These are phyloP conservation scores for Cystobasidium slooffiae DNA, from an alignment of 1,284 basidiomycete species.

Conservation along the genomic window DNA sequence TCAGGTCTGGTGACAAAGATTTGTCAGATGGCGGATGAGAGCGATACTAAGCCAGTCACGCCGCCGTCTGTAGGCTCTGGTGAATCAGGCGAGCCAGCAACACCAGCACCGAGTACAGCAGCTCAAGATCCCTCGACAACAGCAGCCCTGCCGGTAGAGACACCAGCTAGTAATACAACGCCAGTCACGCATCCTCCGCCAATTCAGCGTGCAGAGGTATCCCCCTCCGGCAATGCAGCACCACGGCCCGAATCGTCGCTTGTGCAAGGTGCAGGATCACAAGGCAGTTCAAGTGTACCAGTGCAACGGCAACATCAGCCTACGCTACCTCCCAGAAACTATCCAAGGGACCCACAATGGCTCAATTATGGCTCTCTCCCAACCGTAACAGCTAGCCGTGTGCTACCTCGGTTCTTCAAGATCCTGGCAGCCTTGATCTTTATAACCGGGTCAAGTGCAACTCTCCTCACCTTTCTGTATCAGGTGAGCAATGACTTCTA, in stretches of 20 bases:
- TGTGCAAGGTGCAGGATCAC: not conserved
- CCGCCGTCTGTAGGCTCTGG: not conserved
- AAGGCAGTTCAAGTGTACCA: not conserved
- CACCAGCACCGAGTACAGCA: constrained; percentile 12
- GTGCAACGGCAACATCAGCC: not conserved
- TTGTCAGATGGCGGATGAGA: not conserved
- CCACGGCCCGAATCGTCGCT: constrained; percentile 1
- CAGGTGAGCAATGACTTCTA: constrained; percentile 6
- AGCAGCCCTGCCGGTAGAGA: not conserved
- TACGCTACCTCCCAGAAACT: constrained; percentile 47
- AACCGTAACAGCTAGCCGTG: constrained; percentile 21
- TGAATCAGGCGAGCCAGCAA: constrained; percentile 6
- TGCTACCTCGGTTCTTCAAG: constrained; percentile 38
- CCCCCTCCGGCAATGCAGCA: not conserved
- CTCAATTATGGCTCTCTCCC: constrained; percentile 27
- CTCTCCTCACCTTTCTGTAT: constrained; percentile 28
- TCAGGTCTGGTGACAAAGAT: not conserved
- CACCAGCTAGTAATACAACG: not conserved
- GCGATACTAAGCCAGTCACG: constrained; percentile 3
- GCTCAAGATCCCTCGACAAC: not conserved
- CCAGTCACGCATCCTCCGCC: not conserved
- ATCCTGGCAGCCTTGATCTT: constrained; percentile 38
- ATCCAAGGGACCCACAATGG: constrained; percentile 40
- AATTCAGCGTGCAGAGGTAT: not conserved
- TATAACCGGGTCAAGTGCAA: constrained; percentile 29